Base-by-base conservation (phyloP, 1,284 basidiomycete genomes). In the Blastosporella zonata region DNA sequence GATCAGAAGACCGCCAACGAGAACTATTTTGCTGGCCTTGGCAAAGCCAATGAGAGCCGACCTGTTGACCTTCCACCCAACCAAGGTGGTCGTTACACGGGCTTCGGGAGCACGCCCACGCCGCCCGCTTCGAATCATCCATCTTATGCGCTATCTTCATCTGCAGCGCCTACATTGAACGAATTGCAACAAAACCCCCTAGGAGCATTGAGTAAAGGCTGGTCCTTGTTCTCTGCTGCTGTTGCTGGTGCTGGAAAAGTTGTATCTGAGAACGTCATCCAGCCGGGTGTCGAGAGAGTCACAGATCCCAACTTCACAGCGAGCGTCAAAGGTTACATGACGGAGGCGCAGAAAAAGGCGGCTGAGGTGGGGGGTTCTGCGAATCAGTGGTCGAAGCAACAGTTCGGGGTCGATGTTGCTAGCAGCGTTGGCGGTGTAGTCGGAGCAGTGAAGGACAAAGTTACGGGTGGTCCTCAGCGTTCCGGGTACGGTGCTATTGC, bases 11-110 rank as follows among this genome's bases (percentile, higher is more conserved):
- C 78, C 17, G 79, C 77, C 27, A 93, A 93, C 62, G 90, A 93
- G 58, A 62, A 71, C 42, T 93, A 81, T 66, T 93, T 93, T 64
- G 68, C 87, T 17, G 70, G 66, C 37, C 76, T 93, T 17, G 91
- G 91, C 8, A 76, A 79, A 46, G 66, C 74, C 6, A 93, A 93
- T 61, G 87, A 88, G 2, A 67, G 66, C 43, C 79, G 90, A 13
- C 75, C 88, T 12, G 77, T 72, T 3, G 74, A 90, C 62, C 67
- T 93, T 23, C 88, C 87, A 2, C 90, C 90, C 21, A 90, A 87
- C 1, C 90, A 92, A 69, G 91, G 90, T 43, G 91, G 90, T 33
- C 79, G 81, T 36, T 93, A 93, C 65, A 80, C 83, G 56, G 91
- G 90, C 12, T 94, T 94, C 63, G 90, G 90, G 5, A 89, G 68